A percentile compares a stretch with the other conserved stretches of the same genome.
Evolutionary conservation across 1,139 yeast genomes (phyloP).

Genomic region (Saccharomyces hybrid): DNA sequence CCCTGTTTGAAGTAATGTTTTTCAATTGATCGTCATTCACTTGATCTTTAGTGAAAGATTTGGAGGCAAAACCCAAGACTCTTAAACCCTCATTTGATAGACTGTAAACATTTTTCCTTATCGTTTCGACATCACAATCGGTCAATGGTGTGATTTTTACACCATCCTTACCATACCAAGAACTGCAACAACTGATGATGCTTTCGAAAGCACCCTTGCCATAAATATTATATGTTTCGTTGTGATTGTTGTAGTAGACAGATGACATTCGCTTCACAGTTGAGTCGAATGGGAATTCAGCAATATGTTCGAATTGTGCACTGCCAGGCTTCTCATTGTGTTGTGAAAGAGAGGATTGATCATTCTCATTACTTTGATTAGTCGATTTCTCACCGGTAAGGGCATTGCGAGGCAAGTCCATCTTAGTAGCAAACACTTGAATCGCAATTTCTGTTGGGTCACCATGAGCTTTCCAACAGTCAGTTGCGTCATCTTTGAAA

Average conservation of each 20-base stretch:
- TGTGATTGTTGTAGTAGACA: slow-evolving; percentile 41
- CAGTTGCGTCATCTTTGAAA: slow-evolving; percentile 52
- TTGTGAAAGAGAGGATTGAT: background rate
- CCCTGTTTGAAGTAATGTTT: slow-evolving; percentile 18
- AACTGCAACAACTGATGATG: slow-evolving; percentile 54
- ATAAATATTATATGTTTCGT: slow-evolving; percentile 52
- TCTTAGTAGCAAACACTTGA: slow-evolving; percentile 42
- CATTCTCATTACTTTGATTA: slow-evolving; percentile 33
- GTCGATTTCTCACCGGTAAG: slow-evolving; percentile 57
- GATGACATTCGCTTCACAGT: slow-evolving; percentile 88
- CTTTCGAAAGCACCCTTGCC: slow-evolving; percentile 90
- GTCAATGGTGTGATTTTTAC: slow-evolving; percentile 41
- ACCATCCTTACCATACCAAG: slow-evolving; percentile 46
- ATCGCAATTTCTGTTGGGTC: slow-evolving; percentile 95
- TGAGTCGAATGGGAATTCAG: slow-evolving; percentile 85
- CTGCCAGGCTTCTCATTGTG: slow-evolving; percentile 3
- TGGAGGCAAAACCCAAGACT: slow-evolving; percentile 70
- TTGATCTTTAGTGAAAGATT: slow-evolving; percentile 33
- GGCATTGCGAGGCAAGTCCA: slow-evolving; percentile 58
- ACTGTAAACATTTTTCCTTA: slow-evolving; percentile 50
- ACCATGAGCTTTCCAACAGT: slow-evolving; percentile 56
- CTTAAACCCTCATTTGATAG: slow-evolving; percentile 84
- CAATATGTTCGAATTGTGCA: slow-evolving; percentile 28
- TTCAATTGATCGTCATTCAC: slow-evolving; percentile 33
- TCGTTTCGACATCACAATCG: slow-evolving; percentile 40